Evolutionary conservation across 495 filamentous ascomycete genomes (phyloP), one percentile per base, ranked within the genome.

Genomic region (Talaromyces ruber): DNA sequence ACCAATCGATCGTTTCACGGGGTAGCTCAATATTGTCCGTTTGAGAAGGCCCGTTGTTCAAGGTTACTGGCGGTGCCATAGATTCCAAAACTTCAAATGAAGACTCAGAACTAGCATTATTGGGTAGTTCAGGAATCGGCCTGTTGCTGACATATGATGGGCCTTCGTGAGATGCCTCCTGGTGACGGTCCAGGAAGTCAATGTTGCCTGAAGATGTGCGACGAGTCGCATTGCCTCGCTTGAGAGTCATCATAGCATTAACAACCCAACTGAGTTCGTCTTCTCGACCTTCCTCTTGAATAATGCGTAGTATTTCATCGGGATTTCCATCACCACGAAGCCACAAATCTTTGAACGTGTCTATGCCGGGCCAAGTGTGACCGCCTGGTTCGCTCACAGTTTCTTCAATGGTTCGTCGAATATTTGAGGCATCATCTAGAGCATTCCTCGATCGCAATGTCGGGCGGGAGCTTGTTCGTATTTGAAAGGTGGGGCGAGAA

Each of bases 261-360:
- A 81, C 72, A 50, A 81, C 66, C 78, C 78, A 79, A 34, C 76
- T 74, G 47, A 90, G 73, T 54, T 82, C 80, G 14, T 82, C 81
- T 45, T 81, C 74, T 12, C 80, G 79, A 26, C 80, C 77, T 65
- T 88, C 86, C 30, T 86, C 80, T 26, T 80, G 78, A 54, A 89
- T 85, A 12, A 90, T 84, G 45, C 77, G 71, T 6, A 86, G 64
- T 21, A 90, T 83, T 64, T 81, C 79, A 16, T 83, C 75, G 0
- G 81, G 82, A 63, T 88, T 79, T 12, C 87, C 84, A 39, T 82
- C 75, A 1, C 82, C 80, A 28, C 75, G 76, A 29, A 63, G 75
- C 76, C 73, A 72, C 68, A 88, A 39, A 74, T 84, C 65, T 65
- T 74, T 70, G 76, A 80, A 74, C 68, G 81, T 70, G 68, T 82